Percentiles rank a stretch among this genome's conserved stretches.
These are phyloP conservation scores for Alternaria brassicae DNA, from an alignment of 2,329 filamentous ascomycete species.

Conservation along the genomic window DNA sequence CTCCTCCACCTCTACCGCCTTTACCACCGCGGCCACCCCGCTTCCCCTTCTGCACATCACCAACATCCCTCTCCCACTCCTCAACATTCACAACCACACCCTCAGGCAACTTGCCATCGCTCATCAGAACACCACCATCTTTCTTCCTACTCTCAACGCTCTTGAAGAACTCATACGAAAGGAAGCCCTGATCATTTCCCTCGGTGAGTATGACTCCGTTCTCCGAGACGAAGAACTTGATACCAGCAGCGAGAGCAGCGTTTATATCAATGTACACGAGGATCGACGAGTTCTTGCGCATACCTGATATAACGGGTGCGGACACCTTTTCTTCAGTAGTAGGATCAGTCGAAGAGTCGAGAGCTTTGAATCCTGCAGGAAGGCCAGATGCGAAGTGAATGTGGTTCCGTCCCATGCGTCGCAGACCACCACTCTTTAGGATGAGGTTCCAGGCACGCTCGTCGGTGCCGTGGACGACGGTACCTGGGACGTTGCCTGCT, in stretches of 20 bases:
- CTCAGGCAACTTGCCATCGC: conserved; percentile 66
- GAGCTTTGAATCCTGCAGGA: conserved; percentile 56
- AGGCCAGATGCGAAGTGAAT: conserved; percentile 87
- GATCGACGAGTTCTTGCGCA: conserved; percentile 69
- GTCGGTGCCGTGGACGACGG: conserved; percentile 88
- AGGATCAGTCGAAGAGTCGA: conserved; percentile 22
- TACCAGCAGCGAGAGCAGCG: conserved; percentile 65
- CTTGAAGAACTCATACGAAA: conserved; percentile 66
- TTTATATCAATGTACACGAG: conserved; percentile 78
- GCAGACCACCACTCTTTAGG: conserved; percentile 75
- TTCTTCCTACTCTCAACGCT: conserved; percentile 69
- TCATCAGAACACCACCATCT: conserved; percentile 71
- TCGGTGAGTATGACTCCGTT: conserved; percentile 57
- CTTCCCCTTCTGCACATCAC: conserved; percentile 26
- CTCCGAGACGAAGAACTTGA: conserved; percentile 74
- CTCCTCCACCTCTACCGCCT: conserved; percentile 27
- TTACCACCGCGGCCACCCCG: conserved; percentile 34
- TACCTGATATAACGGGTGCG: conserved; percentile 74
- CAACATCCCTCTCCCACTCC: conserved; percentile 45
- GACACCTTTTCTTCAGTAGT: conserved; percentile 34
- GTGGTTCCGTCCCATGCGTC: conserved; percentile 82
- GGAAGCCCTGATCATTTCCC: conserved; percentile 55
- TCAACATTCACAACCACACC: conserved; percentile 49
- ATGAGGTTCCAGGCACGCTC: conserved; percentile 81
- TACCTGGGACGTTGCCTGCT: conserved; percentile 64